Percentiles rank a stretch among this genome's conserved stretches.
Evolutionary conservation across 176 grass and related monocot species (phyloP).

Genomic region (Carex cristatella): DNA sequence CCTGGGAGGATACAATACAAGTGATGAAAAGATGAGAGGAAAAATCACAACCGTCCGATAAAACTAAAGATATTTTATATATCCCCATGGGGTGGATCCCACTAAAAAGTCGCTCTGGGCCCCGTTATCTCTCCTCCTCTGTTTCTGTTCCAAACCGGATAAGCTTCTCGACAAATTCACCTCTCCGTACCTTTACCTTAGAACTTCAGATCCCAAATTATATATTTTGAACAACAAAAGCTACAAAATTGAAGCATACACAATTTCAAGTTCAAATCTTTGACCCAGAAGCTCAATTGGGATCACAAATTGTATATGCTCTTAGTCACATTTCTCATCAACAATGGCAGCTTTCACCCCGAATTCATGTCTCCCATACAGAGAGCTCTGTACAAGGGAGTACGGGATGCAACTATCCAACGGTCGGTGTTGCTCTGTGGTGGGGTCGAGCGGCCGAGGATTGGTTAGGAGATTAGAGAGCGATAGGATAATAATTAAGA

Average conservation of each 20-base stretch:
- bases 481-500: not conserved
- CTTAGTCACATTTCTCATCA: not conserved
- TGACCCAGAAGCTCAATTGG: not conserved
- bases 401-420: not conserved
- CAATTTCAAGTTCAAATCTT: not conserved
- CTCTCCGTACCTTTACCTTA: not conserved
- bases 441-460: constrained; percentile 28
- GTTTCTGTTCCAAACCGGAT: constrained; percentile 19
- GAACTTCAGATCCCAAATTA: not conserved
- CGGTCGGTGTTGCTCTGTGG: constrained; percentile 36
- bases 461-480: constrained; percentile 4
- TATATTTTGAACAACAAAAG: not conserved
- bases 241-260: not conserved
- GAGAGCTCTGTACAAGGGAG: constrained; percentile 38
- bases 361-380: constrained; percentile 37
- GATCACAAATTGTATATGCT: not conserved
- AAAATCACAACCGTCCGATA: constrained; percentile 9
- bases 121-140: constrained; percentile 16
- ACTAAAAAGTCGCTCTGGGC: not conserved
- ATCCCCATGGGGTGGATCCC: not conserved
- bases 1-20: too few species aligned
- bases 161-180: constrained; percentile 7
- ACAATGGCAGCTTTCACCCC: constrained; percentile 54
- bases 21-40: not conserved
- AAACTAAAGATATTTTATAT: not conserved